A percentile compares a stretch with the other conserved stretches of the same genome.
These are phyloP conservation scores for Akanthomyces muscarius DNA, from an alignment of 2,329 filamentous ascomycete species.

Conservation along the genomic window DNA sequence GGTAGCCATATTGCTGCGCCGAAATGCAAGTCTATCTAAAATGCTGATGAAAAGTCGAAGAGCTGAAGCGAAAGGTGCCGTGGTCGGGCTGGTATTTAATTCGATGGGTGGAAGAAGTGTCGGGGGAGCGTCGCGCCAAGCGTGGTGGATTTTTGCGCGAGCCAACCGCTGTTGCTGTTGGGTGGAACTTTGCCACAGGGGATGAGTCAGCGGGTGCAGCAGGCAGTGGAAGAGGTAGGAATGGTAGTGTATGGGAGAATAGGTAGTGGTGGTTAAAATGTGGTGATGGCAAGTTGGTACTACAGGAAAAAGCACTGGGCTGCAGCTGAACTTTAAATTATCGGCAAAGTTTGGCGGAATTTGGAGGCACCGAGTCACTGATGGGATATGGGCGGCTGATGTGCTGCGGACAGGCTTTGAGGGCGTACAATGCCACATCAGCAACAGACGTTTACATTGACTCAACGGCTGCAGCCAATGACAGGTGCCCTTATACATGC, in stretches of 20 bases:
- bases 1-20: conserved; percentile 47
- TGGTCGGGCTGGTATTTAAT: neutral
- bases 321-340: too few relatives aligned
- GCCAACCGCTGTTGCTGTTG: too few relatives aligned
- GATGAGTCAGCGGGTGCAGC: neutral
- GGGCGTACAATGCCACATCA: too few relatives aligned
- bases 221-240: too few relatives aligned
- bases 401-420: too few relatives aligned
- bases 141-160: neutral
- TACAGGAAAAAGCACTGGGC: too few relatives aligned
- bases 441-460: neutral
- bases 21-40: neutral
- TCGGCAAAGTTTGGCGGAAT: too few relatives aligned
- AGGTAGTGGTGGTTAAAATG: too few relatives aligned
- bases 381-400: too few relatives aligned
- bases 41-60: neutral
- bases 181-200: neutral
- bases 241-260: too few relatives aligned
- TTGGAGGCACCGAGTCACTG: too few relatives aligned
- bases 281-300: too few relatives aligned
- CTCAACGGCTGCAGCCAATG: neutral
- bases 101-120: neutral
- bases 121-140: neutral
- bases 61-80: neutral
- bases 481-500: neutral